These are phyloP conservation scores for Neurospora sp. DNA, from an alignment of 495 filamentous ascomycete genomes.

Conservation along the genomic window DNA sequence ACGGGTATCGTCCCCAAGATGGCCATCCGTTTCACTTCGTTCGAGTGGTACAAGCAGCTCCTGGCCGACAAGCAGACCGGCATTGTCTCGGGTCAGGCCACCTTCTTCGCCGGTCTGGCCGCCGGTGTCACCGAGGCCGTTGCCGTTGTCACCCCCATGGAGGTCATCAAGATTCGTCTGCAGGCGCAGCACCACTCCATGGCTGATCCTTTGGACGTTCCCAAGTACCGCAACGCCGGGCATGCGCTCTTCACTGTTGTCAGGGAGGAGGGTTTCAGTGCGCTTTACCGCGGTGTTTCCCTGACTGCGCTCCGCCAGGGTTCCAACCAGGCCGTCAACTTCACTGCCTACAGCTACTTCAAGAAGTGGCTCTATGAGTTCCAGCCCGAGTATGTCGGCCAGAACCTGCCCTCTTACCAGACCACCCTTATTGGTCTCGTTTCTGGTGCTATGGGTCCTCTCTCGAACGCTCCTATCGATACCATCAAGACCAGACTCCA, in stretches of 20 bases:
- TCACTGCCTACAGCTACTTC: conserved; percentile 94
- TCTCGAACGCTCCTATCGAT: conserved; percentile 96
- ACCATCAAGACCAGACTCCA: conserved; percentile 98
- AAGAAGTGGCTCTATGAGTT: conserved; percentile 61
- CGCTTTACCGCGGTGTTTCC: conserved; percentile 85
- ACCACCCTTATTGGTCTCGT: conserved; percentile 86
- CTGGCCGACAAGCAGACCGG: conserved; percentile 64
- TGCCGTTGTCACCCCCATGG: conserved; percentile 93
- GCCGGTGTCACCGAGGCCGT: conserved; percentile 96
- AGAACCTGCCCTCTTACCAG: conserved; percentile 75
- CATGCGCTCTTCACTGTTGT: conserved; percentile 91
- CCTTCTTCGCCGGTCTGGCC: conserved; percentile 82
- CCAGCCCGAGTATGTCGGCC: conserved; percentile 48
- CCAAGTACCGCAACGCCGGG: conserved; percentile 95
- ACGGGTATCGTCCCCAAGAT: conserved; percentile 99
- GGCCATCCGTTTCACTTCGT: conserved; percentile 98
- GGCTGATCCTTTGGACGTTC: conserved; percentile 81
- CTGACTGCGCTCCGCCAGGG: conserved; percentile 91
- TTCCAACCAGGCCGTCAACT: conserved; percentile 97
- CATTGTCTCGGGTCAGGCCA: conserved; percentile 57
- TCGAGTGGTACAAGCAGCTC: conserved; percentile 85
- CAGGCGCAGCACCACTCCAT: conserved; percentile 95
- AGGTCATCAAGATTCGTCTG: conserved; percentile 95
- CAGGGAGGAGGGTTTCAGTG: conserved; percentile 77
- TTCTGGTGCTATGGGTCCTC: conserved; percentile 85